A percentile compares a stretch with the other conserved stretches of the same genome.
Evolutionary conservation across 495 filamentous ascomycete species (phyloP).

Genomic region (Lepraria neglecta): DNA sequence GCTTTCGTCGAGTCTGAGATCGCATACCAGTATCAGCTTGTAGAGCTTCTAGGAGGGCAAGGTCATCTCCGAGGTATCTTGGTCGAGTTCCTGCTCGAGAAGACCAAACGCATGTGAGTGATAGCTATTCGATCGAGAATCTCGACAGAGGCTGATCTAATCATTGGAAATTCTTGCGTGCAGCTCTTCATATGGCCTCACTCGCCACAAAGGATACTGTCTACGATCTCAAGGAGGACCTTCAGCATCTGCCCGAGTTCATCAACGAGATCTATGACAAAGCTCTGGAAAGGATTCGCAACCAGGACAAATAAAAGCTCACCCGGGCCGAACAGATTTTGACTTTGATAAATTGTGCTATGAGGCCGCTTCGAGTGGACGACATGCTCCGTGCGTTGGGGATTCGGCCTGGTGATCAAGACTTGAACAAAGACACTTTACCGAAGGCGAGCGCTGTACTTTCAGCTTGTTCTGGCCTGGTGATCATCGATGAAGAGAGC

Average conservation of each 20-base stretch:
- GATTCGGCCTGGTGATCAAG: neutral
- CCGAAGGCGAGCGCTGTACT: slow-evolving; percentile 35
- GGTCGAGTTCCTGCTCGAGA: too few relatives aligned
- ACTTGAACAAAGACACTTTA: slow-evolving; percentile 26
- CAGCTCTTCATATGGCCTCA: slow-evolving; percentile 39
- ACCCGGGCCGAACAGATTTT: neutral
- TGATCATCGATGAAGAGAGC: slow-evolving; percentile 41
- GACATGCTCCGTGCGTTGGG: neutral
- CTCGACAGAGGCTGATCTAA: neutral
- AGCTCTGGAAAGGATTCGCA: neutral
- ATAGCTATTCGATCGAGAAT: too few relatives aligned
- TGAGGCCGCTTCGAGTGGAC: neutral
- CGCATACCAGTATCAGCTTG: too few relatives aligned
- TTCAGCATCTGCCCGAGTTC: slow-evolving; percentile 24
- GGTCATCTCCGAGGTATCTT: too few relatives aligned
- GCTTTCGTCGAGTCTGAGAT: too few relatives aligned
- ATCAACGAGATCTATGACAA: slow-evolving; percentile 31
- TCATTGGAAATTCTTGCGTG: slow-evolving; percentile 41
- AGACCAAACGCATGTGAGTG: too few relatives aligned
- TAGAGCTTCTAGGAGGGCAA: too few relatives aligned
- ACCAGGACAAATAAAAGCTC: neutral
- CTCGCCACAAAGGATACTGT: slow-evolving; percentile 30
- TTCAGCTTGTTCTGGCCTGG: slow-evolving; percentile 40
- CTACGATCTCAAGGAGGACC: slow-evolving; percentile 26
- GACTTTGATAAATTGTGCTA: neutral